Base-by-base conservation (phyloP, 148 eudicot species). In the Diospyros lotus region DNA sequence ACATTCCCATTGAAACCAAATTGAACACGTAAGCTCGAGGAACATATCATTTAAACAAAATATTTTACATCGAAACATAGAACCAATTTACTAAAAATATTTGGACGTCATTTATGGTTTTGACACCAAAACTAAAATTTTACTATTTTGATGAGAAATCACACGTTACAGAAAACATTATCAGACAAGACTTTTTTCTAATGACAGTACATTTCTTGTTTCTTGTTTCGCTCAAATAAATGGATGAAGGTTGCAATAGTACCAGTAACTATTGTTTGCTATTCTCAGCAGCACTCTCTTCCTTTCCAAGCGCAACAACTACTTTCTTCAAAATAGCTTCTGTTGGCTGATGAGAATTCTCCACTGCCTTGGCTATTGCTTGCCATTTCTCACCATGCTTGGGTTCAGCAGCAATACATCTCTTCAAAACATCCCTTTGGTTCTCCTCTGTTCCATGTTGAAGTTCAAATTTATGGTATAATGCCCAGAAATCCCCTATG, bases 331-430 rank as follows among this genome's bases (percentile, higher is more conserved):
- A 77, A 42, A 94, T 86, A 60, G 91, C 90, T 81, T 92, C 94
- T 2, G 88, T 82, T n/a, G 98, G 88, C 83, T 86, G 96, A 75
- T 89, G 97, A 42, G 96, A 90, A 74, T 92, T 87, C 83, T 94
- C 97, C 54, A 89, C 91, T 8, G 91, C 94, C 80, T 94, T 90
- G 2, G 97, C 82, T 69, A 89, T 73, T 0, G 86, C 80, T 77
- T 92, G 96, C 97, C 98, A 94, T 74, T 81, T 94, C 85, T 94
- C 98, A 17, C 98, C 98, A 70, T 92, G 96, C 87, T 94, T 92
- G 1, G 97, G 98, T 71, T 94, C 96, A 15, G 96, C 96, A 64
- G 89, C 86, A 69, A 90, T 77, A 64, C 98, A 94, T 69, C 96
- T 90, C 73, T 80, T 89, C 84, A 94, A 43, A 13, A 92, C 97